These are phyloP conservation scores for Macrocybe gigantea DNA, from an alignment of 768 basidiomycete species.

Conservation along the genomic window DNA sequence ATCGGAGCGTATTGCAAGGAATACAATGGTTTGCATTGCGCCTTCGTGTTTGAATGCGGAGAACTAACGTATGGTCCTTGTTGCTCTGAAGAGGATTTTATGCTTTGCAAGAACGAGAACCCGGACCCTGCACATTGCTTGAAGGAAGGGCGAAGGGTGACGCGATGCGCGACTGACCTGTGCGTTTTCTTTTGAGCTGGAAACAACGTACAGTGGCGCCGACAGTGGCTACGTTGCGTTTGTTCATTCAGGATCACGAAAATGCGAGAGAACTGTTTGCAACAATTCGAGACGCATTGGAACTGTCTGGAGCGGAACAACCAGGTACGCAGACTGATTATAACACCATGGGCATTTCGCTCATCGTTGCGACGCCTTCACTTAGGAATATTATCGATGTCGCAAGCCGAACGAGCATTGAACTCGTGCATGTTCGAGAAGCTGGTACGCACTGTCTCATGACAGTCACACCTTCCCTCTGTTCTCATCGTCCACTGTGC, in stretches of 20 bases:
- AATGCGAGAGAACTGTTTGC: slow-evolving; percentile 86
- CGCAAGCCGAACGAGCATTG: slow-evolving; percentile 83
- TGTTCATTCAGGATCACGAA: slow-evolving; percentile 68
- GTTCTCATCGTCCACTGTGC: slow-evolving; percentile 1
- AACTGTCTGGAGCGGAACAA: slow-evolving; percentile 91
- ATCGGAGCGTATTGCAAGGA: slow-evolving; percentile 94
- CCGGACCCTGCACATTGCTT: slow-evolving; percentile 89
- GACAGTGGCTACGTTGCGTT: not conserved
- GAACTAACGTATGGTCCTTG: slow-evolving; percentile 1
- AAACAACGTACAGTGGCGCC: not conserved
- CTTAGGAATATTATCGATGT: slow-evolving; percentile 83
- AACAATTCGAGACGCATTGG: slow-evolving; percentile 91
- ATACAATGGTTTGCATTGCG: slow-evolving; percentile 74
- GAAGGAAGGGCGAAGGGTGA: slow-evolving; percentile 93
- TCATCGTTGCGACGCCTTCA: not conserved
- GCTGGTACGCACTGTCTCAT: slow-evolving; percentile 52
- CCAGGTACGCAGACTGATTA: slow-evolving; percentile 55
- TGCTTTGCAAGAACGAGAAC: slow-evolving; percentile 95
- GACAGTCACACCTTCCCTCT: not conserved
- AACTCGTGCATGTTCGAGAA: slow-evolving; percentile 97
- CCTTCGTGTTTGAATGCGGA: slow-evolving; percentile 5
- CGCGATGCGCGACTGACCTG: slow-evolving; percentile 92
- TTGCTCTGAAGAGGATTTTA: slow-evolving; percentile 35
- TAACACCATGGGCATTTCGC: not conserved
- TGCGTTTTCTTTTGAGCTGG: slow-evolving; percentile 33